Evolutionary conservation across 2,329 filamentous ascomycete species (phyloP), one percentile per base, ranked within the genome.

Genomic region (Ceratocystis albifundus): DNA sequence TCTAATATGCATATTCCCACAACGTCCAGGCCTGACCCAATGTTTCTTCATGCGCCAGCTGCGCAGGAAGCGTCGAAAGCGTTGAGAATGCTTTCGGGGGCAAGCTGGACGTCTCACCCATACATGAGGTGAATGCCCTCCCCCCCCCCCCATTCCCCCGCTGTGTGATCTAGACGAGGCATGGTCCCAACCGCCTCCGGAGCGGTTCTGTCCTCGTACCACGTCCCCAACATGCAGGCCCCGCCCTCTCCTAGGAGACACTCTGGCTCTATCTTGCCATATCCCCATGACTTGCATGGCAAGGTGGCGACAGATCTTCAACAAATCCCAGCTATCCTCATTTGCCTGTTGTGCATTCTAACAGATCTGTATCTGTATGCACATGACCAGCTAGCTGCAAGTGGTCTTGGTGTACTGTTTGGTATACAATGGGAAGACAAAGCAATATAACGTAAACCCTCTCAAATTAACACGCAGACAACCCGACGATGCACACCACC

Each of bases 391-490:
- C 28, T 59, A n/a, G 12, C 28, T 59, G 53, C 53, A 59, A 12
- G 53, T 30, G 28, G 53, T 59, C 28, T 59, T 30, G 28, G 53
- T 59, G 53, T 59, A 59, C 36, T 59, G 53, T 36, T 20, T 32
- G 17, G 53, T 59, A 59, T 59, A 32, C 53, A 59, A 59, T 7
- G 25, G 53, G 53, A 59, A 59, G 22, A 59, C 53, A 59, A 59
- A 59, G 53, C 28, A 59, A 30, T 32, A n/a, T n/a, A n/a, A n/a
- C n/a, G 22, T 28, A 28, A 55, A n/a, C 22, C 12, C 22, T 22
- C 46, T 50, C 17, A 7, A 50, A 50, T 10, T 22, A n/a, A 50
- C 46, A 50, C 17, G 12, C 32, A 10, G 32, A 36, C 32, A 36
- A 36, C 12, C 32, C 12, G 32, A 36, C 32, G 8, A 36, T 12